Evolutionary conservation across 352 stramenopile genomes (phyloP).

Genomic region (Pythium sukuiense): DNA sequence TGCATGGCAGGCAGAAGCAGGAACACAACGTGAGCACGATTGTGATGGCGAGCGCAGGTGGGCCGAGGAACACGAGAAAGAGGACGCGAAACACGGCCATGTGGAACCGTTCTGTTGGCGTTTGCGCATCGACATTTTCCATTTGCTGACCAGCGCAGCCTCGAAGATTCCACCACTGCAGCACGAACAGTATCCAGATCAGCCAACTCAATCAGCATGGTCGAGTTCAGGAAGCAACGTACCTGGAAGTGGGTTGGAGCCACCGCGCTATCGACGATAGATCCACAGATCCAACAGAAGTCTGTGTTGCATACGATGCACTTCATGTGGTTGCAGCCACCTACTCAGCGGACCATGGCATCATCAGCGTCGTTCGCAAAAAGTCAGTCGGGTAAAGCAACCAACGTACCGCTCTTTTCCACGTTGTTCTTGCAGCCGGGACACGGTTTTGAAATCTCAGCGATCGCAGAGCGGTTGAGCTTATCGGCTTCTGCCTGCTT

Average conservation of each 20-base stretch:
- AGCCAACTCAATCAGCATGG: not conserved
- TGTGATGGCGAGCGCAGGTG: slow-evolving; percentile 57
- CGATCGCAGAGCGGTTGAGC: slow-evolving; percentile 78
- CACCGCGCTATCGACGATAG: slow-evolving; percentile 80
- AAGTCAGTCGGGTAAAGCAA: too few relatives aligned
- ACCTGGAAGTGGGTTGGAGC: slow-evolving; percentile 85
- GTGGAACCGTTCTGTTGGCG: slow-evolving; percentile 36
- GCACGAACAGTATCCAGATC: too few relatives aligned
- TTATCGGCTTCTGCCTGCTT: slow-evolving; percentile 82
- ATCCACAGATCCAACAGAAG: slow-evolving; percentile 91
- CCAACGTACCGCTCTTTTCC: slow-evolving; percentile 59
- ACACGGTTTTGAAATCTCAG: slow-evolving; percentile 85
- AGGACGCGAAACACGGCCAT: slow-evolving; percentile 40
- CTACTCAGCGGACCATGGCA: too few relatives aligned
- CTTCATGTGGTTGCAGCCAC: slow-evolving; percentile 93
- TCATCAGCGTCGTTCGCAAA: not conserved
- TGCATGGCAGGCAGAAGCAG: slow-evolving; percentile 71
- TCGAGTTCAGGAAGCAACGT: not conserved
- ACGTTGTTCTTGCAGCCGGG: slow-evolving; percentile 87
- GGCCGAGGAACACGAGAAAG: slow-evolving; percentile 69
- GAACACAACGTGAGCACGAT: slow-evolving; percentile 54
- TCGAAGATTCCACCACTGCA: slow-evolving; percentile 77
- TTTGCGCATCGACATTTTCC: slow-evolving; percentile 56
- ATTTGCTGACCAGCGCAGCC: slow-evolving; percentile 78
- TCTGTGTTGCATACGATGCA: slow-evolving; percentile 84